Base-by-base conservation (phyloP, 371 early-diverging fungal genomes). In the Fennellomyces sp. region DNA sequence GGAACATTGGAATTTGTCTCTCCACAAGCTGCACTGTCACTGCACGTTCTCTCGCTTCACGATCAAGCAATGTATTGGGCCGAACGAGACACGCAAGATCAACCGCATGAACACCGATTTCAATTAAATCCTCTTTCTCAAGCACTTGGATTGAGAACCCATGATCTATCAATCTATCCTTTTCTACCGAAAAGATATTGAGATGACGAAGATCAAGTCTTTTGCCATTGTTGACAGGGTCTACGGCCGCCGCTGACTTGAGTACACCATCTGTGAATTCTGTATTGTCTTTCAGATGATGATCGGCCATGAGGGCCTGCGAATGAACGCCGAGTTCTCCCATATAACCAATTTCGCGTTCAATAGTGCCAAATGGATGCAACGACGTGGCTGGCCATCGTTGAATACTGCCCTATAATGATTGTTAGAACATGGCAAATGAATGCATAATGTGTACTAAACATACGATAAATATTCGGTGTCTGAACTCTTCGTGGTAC, bases 101-200 rank as follows among this genome's bases (percentile, higher is more conserved):
- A 49, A 96, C 90, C 57, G 97, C 95, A 69, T 97, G 94, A 29
- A 93, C 87, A 19, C 94, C 94, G 17, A 94, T 78, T 60, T 89
- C 86, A 60, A 69, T 87, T 0, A 71, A 35, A 33, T 65, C 67
- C 7, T 21, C 45, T 21, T 62, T 58, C 12, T 65, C 63, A 21
- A 64, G 54, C 12, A 21, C 17, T 26, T 51, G 60, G 11, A 76
- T 48, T 1, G 77, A 73, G 41, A 67, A 68, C 1, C 72, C 77
- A 45, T 54, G 52, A 7, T 71, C 47, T 25, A 17, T 3, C 30
- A 50, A 50, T 50, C 29, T 12, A 7, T 5, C 12, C 11, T 30
- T 21, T 63, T 56, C 57, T 0, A 70, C 17, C 0, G 71, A 69
- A 53, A 69, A 75, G 1, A 68, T 27, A 19, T 42, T 5, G 0